Conservation (phyloP, 805 yeast genomes). For the Saturnispora galanensis region DNA sequence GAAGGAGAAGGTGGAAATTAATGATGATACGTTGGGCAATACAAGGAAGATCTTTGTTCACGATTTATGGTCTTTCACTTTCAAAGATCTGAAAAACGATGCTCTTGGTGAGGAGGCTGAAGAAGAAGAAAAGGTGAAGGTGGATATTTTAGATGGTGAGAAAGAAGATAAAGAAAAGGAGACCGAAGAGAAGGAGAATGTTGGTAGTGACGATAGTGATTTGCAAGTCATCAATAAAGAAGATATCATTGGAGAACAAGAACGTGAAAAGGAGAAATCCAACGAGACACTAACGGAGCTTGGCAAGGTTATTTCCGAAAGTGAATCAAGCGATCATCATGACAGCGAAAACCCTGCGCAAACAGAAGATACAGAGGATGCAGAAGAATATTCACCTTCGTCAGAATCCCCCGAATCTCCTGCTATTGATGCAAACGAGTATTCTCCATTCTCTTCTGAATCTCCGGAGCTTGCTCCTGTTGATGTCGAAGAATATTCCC, state of each 20-base stretch:
- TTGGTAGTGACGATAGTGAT: neutral
- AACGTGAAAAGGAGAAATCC: neutral
- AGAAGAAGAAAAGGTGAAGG: conserved; percentile 1
- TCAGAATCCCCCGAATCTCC: neutral
- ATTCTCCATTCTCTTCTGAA: neutral
- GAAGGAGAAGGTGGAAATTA: conserved; percentile 31
- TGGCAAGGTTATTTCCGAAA: no score
- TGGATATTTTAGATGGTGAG: neutral
- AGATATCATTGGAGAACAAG: neutral
- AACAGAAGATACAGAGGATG: neutral
- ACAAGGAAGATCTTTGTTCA: conserved; percentile 27
- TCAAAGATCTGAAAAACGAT: conserved; percentile 4
- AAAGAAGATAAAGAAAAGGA: neutral
- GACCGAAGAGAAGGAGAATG: neutral
- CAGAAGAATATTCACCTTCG: neutral
- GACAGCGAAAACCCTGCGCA: no score
- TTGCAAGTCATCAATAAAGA: no score
- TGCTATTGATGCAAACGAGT: neutral
- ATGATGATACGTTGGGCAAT: conserved; percentile 23
- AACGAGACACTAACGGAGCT: no score
- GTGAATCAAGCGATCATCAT: no score
- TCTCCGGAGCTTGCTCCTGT: neutral
- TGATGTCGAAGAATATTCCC: neutral
- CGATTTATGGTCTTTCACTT: conserved; percentile 30
- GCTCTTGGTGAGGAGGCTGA: neutral